A percentile compares a stretch with the other conserved stretches of the same genome.
phyloP scores from a whole-genome alignment of 176 grass and related monocot genomes.

The Neostapfia colusana region DNA sequence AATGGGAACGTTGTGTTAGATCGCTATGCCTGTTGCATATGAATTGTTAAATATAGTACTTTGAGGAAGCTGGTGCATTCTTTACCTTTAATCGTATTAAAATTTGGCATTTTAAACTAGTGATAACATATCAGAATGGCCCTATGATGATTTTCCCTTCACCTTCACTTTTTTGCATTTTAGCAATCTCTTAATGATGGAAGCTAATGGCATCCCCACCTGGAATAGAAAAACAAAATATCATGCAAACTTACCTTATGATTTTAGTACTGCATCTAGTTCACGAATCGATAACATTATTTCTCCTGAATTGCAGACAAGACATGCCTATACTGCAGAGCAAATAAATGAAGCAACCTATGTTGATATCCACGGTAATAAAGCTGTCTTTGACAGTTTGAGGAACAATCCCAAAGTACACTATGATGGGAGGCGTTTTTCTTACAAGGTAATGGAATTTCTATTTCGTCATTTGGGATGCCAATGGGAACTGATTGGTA shows the following conservation, averaged over 20 bases:
- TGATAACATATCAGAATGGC: background rate
- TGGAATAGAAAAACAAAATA: background rate
- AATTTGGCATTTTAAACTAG: background rate
- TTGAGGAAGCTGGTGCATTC: background rate
- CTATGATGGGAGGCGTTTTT: slow-evolving; percentile 78
- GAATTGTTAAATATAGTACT: background rate
- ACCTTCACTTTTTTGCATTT: background rate
- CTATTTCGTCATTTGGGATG: background rate
- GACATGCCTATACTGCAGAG: slow-evolving; percentile 67
- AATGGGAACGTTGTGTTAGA: background rate
- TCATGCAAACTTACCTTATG: background rate
- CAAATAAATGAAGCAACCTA: slow-evolving; percentile 88
- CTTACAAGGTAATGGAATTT: slow-evolving; percentile 79
- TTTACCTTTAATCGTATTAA: background rate
- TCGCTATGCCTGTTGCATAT: background rate
- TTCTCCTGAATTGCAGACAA: slow-evolving; percentile 61
- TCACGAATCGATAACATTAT: background rate
- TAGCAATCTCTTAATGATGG: background rate
- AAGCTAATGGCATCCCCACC: background rate
- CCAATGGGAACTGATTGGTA: background rate
- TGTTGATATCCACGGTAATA: slow-evolving; percentile 81
- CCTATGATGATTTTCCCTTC: background rate
- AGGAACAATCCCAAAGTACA: slow-evolving; percentile 81
- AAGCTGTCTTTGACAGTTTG: slow-evolving; percentile 75
- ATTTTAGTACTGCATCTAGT: slow-evolving; percentile 11